Conservation (phyloP, 108 stramenopile genomes). For the Epithemia pelagica region DNA sequence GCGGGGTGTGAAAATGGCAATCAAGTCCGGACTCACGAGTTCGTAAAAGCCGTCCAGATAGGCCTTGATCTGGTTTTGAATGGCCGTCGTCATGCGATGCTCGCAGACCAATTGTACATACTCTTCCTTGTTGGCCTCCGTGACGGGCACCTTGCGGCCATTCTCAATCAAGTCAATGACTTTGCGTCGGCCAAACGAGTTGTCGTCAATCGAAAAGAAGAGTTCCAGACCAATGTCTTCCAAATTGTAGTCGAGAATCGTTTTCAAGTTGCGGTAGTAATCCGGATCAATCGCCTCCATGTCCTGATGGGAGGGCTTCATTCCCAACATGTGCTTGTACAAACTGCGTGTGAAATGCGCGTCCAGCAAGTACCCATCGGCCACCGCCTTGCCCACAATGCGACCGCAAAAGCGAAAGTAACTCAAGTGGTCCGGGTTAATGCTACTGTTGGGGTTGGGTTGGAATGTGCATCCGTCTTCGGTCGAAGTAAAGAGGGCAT, state of each 20-base stretch:
- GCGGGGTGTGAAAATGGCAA: conserved; percentile 90
- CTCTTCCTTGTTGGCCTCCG: conserved; percentile 87
- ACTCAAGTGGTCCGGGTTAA: conserved; percentile 92
- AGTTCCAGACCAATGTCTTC: conserved; percentile 92
- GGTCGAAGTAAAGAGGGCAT: conserved; percentile 93
- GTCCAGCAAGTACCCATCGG: conserved; percentile 95
- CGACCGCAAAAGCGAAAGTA: conserved; percentile 97
- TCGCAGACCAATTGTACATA: conserved; percentile 94
- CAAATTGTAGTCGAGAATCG: conserved; percentile 86
- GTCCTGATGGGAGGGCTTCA: conserved; percentile 86
- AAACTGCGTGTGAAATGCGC: conserved; percentile 96
- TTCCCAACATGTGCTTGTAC: conserved; percentile 98
- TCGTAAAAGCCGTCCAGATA: conserved; percentile 96
- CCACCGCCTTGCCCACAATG: conserved; percentile 96
- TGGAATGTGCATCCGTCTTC: conserved; percentile 97
- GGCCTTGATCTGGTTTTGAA: conserved; percentile 90
- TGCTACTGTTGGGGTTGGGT: conserved; percentile 92
- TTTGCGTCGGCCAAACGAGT: conserved; percentile 76
- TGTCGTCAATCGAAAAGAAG: conserved; percentile 84
- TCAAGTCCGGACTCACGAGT: conserved; percentile 88
- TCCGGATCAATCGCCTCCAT: conserved; percentile 99
- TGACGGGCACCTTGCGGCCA: conserved; percentile 88
- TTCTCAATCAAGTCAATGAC: conserved; percentile 87
- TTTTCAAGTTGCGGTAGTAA: conserved; percentile 94
- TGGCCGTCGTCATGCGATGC: conserved; percentile 94